phyloP scores from a whole-genome alignment of 2,329 filamentous ascomycete species.

The Claviceps fusiformis region DNA sequence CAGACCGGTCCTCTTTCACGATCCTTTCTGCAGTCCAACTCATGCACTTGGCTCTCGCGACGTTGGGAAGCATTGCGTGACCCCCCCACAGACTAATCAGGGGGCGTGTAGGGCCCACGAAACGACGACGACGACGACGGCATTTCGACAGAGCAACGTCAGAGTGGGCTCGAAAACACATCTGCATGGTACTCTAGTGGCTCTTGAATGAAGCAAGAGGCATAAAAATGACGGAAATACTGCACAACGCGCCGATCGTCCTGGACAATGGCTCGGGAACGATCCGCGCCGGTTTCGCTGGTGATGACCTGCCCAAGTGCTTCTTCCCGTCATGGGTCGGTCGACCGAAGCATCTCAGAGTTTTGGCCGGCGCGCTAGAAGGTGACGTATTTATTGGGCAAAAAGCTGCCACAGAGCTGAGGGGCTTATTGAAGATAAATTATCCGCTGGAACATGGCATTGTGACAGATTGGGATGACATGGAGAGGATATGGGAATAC shows the following conservation, averaged over 20 bases:
- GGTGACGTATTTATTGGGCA: conserved; percentile 95
- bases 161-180: background rate
- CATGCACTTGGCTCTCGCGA: background rate
- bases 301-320: conserved; percentile 90
- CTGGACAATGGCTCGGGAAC: conserved; percentile 98
- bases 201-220: background rate
- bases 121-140: background rate
- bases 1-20: background rate
- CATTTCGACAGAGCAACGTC: background rate
- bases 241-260: conserved; percentile 97
- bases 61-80: background rate
- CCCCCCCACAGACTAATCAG: background rate
- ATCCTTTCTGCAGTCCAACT: background rate
- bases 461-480: conserved; percentile 98
- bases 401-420: conserved; percentile 72
- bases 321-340: conserved; percentile 97
- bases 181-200: background rate
- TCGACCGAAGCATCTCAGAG: conserved; percentile 84
- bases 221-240: conserved; percentile 39
- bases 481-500: conserved; percentile 99
- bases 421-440: conserved; percentile 85
- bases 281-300: conserved; percentile 91
- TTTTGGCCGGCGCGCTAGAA: conserved; percentile 90
- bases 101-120: background rate
- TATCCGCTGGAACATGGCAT: conserved; percentile 97